A percentile compares a stretch with the other conserved stretches of the same genome.
phyloP scores from a whole-genome alignment of 2,329 filamentous ascomycete species.

The Sporothrix brunneoviolacea region DNA sequence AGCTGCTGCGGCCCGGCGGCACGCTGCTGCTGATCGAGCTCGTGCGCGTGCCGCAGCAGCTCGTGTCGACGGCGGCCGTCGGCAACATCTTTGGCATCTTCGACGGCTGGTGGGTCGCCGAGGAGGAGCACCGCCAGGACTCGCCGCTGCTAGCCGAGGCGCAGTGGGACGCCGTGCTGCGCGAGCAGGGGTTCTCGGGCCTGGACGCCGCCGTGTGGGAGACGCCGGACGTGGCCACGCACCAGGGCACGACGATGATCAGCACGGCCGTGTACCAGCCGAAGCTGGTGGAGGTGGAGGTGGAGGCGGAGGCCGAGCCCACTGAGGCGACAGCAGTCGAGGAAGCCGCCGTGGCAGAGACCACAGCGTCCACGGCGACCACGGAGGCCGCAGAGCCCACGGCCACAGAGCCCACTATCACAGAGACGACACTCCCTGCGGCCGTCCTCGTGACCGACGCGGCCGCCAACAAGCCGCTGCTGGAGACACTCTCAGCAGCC shows the following conservation, averaged over 20 bases:
- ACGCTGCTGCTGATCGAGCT: constrained; percentile 18
- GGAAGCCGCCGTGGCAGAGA: background rate
- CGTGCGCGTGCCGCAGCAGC: constrained; percentile 16
- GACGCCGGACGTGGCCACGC: constrained; percentile 16
- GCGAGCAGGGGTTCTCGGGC: constrained; percentile 16
- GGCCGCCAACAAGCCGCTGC: constrained; percentile 12
- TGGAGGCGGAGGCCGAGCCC: background rate
- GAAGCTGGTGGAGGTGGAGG: background rate
- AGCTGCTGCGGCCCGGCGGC: constrained; percentile 23
- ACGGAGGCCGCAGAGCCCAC: background rate
- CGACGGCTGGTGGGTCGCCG: constrained; percentile 19
- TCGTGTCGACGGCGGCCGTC: constrained; percentile 14
- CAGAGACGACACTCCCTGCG: background rate
- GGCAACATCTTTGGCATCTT: constrained; percentile 19
- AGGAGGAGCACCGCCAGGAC: constrained; percentile 16
- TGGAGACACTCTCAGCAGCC: background rate
- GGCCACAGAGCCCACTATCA: background rate
- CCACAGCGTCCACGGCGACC: background rate
- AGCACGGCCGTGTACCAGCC: constrained; percentile 13
- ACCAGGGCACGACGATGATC: constrained; percentile 19
- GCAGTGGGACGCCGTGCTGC: constrained; percentile 17
- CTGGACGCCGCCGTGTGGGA: constrained; percentile 18
- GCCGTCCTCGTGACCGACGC: constrained; percentile 14
- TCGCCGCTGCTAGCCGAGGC: constrained; percentile 17
- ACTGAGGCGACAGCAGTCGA: background rate